Evolutionary conservation across 2,329 filamentous ascomycete genomes (phyloP), one percentile per base, ranked within the genome.

Genomic region (Akanthomyces uredinophilus): DNA sequence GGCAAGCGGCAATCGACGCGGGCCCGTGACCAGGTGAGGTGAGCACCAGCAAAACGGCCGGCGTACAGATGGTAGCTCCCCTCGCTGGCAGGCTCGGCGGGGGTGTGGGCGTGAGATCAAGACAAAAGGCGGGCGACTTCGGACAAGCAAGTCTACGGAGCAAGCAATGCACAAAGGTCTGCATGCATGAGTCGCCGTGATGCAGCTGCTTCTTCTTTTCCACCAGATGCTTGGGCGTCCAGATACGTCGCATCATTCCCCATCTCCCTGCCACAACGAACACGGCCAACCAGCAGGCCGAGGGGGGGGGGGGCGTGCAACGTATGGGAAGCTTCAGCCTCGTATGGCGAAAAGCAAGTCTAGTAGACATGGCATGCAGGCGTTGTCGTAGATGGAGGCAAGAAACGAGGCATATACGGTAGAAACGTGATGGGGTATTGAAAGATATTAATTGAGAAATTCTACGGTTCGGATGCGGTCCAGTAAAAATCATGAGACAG

Each of bases 1-100:
- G 52, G 39, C 52, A 55, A 43, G 24, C 39, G 52, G 52, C 52
- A 55, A 55, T 55, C 52, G 39, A 55, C 49, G n/a, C 24, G 37
- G 52, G 39, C 20, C 37, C 24, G 52, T 55, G 52, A 55, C 39
- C 51, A 18, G 4, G 13, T 35, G 14, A 13, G 3, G 24, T 44
- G 52, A 44, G 52, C 52, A 55, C 39, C 10, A 55, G n/a, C 24
- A 35, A 20, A 39, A 16, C 24, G 49, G 18, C 27, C 32, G 18
- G 32, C 32, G 49, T 2, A 37, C 3, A 24, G 27, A 32, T 32
- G 13, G 49, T n/a, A 35, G 27, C 10, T 32, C 29, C 32, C 37
- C 13, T 39, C 37, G 37, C 29, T 24, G 46, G 24, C 24, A 11
- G 46, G 46, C 46, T 13, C 22, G 24, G 46, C 46, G 46, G 46